Evolutionary conservation across 805 yeast genomes (phyloP).

Genomic region (Zygotorulaspora florentina): DNA sequence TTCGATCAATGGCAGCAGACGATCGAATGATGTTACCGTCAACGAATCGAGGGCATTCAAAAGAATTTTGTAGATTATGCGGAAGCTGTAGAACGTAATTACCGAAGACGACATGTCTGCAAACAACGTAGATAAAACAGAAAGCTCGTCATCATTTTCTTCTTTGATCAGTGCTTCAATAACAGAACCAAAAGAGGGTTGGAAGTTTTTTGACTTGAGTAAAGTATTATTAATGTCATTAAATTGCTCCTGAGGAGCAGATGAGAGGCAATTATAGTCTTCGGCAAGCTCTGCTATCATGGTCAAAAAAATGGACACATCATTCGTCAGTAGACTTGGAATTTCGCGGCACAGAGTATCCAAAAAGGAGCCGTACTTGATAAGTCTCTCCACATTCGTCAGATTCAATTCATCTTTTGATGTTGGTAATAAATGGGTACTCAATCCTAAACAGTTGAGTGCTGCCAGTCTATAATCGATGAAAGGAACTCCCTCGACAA

Average conservation of each 20-base stretch:
- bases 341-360: constrained; percentile 15
- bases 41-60: constrained; percentile 30
- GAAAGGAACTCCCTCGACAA: constrained; percentile 29
- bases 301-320: constrained; percentile 28
- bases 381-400: constrained; percentile 12
- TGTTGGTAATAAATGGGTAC: constrained; percentile 31
- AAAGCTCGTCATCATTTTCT: background rate
- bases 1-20: constrained; percentile 28
- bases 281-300: constrained; percentile 36
- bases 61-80: constrained; percentile 35
- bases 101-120: constrained; percentile 2
- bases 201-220: constrained; percentile 13
- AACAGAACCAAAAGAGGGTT: constrained; percentile 12
- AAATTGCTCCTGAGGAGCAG: constrained; percentile 18
- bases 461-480: constrained; percentile 41
- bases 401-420: constrained; percentile 10
- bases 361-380: constrained; percentile 30
- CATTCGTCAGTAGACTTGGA: constrained; percentile 12
- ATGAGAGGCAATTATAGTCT: constrained; percentile 38
- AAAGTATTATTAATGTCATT: constrained; percentile 19
- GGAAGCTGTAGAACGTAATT: constrained; percentile 33
- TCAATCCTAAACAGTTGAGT: constrained; percentile 45
- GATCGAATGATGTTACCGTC: constrained; percentile 25
- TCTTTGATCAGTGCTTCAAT: constrained; percentile 3
- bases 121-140: constrained; percentile 1